Percentiles rank a stretch among this genome's conserved stretches.
Conservation (phyloP, 2,329 filamentous ascomycete genomes). For the Phialophora tarda region DNA sequence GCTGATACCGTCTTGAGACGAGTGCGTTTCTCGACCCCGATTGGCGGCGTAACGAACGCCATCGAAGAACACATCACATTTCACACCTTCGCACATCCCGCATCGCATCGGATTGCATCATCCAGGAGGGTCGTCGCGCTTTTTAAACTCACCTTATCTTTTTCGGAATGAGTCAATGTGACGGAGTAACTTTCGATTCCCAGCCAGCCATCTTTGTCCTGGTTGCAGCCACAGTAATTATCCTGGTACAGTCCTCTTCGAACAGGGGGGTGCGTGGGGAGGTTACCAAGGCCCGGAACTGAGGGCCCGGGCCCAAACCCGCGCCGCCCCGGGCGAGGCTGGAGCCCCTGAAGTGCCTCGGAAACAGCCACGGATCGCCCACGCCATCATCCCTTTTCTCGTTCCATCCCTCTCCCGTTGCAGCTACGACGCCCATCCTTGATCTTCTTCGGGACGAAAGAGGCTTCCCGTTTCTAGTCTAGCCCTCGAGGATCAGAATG, state of each 20-base stretch:
- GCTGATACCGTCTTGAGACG: background rate
- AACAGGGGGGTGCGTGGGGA: no score
- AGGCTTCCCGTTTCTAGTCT: no score
- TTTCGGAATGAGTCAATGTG: background rate
- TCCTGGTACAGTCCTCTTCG: no score
- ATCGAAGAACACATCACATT: background rate
- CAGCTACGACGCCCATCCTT: no score
- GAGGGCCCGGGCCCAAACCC: background rate
- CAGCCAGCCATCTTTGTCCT: background rate
- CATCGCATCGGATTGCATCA: background rate
- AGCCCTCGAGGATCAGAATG: no score
- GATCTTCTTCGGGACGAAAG: no score
- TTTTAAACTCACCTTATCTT: background rate
- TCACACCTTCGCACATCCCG: background rate
- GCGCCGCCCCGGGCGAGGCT: background rate
- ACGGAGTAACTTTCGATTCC: background rate
- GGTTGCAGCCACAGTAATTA: no score
- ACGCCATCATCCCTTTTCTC: background rate
- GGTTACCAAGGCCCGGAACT: background rate
- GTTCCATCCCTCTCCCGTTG: background rate
- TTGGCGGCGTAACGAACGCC: constrained; percentile 1
- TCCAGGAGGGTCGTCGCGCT: background rate
- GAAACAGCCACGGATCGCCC: background rate
- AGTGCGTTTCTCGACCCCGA: background rate
- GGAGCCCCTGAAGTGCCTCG: background rate